Evolutionary conservation across 2,329 filamentous ascomycete species (phyloP).

Genomic region (Talaromyces albobiverticillius): DNA sequence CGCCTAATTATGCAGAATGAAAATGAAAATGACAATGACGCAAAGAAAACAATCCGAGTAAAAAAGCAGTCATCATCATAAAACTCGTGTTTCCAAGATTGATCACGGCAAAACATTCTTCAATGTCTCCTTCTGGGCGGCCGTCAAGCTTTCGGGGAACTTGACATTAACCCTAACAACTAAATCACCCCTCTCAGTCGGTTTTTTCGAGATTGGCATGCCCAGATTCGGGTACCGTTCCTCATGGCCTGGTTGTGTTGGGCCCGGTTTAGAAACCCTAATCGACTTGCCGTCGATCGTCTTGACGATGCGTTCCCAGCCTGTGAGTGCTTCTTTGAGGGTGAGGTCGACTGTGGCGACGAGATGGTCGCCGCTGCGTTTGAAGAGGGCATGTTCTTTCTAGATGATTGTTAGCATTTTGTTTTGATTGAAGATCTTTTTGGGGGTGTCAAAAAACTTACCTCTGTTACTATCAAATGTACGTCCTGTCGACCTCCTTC

Average conservation of each 20-base stretch:
- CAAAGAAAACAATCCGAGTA: background rate
- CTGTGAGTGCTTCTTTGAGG: conserved; percentile 90
- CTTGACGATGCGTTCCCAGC: conserved; percentile 85
- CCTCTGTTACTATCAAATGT: conserved; percentile 92
- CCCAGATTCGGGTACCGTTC: conserved; percentile 82
- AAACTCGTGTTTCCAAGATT: background rate
- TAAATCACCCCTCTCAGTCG: conserved; percentile 78
- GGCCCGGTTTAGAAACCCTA: conserved; percentile 73
- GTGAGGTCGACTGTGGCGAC: conserved; percentile 74
- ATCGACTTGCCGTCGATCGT: conserved; percentile 92
- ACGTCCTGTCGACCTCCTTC: conserved; percentile 94
- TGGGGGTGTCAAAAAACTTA: conserved; percentile 47
- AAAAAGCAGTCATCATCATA: background rate
- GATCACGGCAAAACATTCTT: conserved; percentile 66
- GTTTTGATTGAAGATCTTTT: conserved; percentile 28
- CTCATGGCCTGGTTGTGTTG: conserved; percentile 78
- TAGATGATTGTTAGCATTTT: conserved; percentile 39
- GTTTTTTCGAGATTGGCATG: conserved; percentile 93
- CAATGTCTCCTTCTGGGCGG: conserved; percentile 74
- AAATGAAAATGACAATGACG: background rate
- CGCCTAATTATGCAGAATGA: background rate
- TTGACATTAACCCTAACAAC: conserved; percentile 88
- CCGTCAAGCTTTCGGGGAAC: conserved; percentile 76
- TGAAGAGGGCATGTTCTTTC: conserved; percentile 84
- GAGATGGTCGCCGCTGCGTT: conserved; percentile 84